Evolutionary conservation across 169 alveolate species (phyloP), one percentile per base, ranked within the genome.

Genomic region (Cryptosporidium parvum): DNA sequence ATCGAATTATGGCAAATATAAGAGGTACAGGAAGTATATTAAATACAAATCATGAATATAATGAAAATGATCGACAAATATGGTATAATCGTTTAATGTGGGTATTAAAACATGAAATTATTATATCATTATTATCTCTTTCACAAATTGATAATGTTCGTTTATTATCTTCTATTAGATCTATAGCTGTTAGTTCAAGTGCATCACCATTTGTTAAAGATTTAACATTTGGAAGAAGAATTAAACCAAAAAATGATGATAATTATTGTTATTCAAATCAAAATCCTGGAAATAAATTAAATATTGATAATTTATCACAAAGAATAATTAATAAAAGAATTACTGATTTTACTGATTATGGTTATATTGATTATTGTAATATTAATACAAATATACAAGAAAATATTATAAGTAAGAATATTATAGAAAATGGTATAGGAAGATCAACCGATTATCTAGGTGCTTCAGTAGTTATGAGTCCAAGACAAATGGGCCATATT

Each of bases 401-500:
- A 21, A 37, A 80, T 80, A 80, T 80, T 14, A 61, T 67, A 16
- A 80, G 68, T 80, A 80, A 80, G 12, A 37, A 62, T 61, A 59
- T 14, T 44, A 80, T 80, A 29, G 86, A 73, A 73, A 33, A 62
- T 73, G 86, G 86, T 18, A 73, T 73, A n/a, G 86, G 86, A 31
- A 21, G 44, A 53, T 37, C 44, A 33, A 37, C 70, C 16, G 58
- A 56, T 59, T 23, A 52, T 59, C 58, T 73, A 0, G 75, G 80
- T 26, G 89, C 89, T 23, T 42, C 80, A 29, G 89, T 80, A 29
- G 68, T 59, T 61, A 80, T 80, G 89, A 80, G 89, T 44, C 89
- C 89, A 62, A 80, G 89, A 45, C 89, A 80, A 80, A 80, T 80
- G 89, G 89, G 80, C n/a, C 89, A 80, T 65, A 62, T 59, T 9